Evolutionary conservation across 2,329 filamentous ascomycete genomes (phyloP).

Genomic region (Sporothrix curviconia): DNA sequence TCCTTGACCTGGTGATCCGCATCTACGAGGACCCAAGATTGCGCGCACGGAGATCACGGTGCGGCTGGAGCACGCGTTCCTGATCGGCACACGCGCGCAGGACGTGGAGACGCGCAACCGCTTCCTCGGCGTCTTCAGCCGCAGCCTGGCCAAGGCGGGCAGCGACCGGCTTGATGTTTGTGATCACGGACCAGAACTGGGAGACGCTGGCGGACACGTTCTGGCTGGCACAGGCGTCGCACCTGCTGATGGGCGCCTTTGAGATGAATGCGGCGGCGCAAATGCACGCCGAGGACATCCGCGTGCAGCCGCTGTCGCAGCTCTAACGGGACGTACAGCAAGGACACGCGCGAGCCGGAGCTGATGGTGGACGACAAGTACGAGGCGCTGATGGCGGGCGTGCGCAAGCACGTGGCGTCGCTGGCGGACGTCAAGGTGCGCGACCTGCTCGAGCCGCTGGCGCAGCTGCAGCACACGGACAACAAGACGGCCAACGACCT

Average conservation of each 20-base stretch:
- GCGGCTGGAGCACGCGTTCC: slow-evolving; percentile 93
- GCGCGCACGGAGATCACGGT: slow-evolving; percentile 93
- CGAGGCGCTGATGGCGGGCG: slow-evolving; percentile 68
- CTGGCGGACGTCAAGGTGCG: slow-evolving; percentile 79
- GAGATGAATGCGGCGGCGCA: slow-evolving; percentile 76
- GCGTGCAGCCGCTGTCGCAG: slow-evolving; percentile 64
- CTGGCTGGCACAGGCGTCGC: slow-evolving; percentile 93
- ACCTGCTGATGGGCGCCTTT: slow-evolving; percentile 83
- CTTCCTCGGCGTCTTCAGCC: slow-evolving; percentile 94
- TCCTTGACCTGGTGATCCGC: slow-evolving; percentile 89
- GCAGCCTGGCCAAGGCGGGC: slow-evolving; percentile 85
- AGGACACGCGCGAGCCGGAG: slow-evolving; percentile 57
- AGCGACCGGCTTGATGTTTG: slow-evolving; percentile 82
- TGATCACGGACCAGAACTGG: slow-evolving; percentile 92
- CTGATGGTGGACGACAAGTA: slow-evolving; percentile 76
- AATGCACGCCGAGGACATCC: slow-evolving; percentile 79
- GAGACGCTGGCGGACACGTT: slow-evolving; percentile 91
- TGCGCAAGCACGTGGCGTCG: slow-evolving; percentile 78
- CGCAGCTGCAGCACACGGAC: slow-evolving; percentile 88
- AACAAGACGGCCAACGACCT: slow-evolving; percentile 74
- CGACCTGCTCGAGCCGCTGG: slow-evolving; percentile 83
- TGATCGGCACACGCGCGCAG: slow-evolving; percentile 86
- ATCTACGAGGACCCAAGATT: slow-evolving; percentile 97
- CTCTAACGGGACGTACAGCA: slow-evolving; percentile 67
- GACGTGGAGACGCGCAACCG: slow-evolving; percentile 96